Percentiles rank a stretch among this genome's conserved stretches.
These are phyloP conservation scores for Pichia manshurica DNA, from an alignment of 805 yeast genomes.

Conservation along the genomic window DNA sequence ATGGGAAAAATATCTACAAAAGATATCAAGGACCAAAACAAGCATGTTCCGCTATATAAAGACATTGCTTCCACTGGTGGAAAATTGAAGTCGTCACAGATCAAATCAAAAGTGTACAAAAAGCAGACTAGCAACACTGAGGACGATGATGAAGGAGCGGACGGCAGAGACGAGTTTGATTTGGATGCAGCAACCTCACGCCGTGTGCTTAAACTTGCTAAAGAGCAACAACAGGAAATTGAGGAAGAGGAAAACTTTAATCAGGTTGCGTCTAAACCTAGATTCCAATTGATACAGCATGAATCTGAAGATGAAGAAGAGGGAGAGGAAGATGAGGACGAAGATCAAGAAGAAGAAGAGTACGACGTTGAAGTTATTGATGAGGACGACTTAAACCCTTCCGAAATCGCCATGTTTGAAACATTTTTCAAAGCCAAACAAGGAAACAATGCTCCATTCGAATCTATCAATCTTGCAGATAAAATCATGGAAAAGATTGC, in stretches of 20 bases:
- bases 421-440: constrained; percentile 48
- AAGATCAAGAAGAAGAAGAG: constrained; percentile 32
- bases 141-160: constrained; percentile 36
- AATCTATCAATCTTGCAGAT: constrained; percentile 75
- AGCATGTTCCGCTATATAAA: constrained; percentile 76
- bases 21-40: constrained; percentile 48
- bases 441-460: constrained; percentile 25
- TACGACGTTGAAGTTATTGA: constrained; percentile 41
- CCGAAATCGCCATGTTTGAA: constrained; percentile 80
- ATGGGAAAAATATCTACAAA: constrained; percentile 66
- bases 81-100: constrained; percentile 42
- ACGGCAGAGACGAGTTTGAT: constrained; percentile 52
- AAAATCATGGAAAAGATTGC: constrained; percentile 86
- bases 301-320: constrained; percentile 32
- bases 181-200: constrained; percentile 80
- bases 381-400: constrained; percentile 62
- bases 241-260: constrained; percentile 54
- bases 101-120: constrained; percentile 15
- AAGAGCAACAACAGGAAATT: constrained; percentile 87
- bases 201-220: constrained; percentile 82
- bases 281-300: constrained; percentile 29
- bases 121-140: constrained; percentile 12
- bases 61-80: constrained; percentile 77
- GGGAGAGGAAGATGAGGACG: constrained; percentile 19
- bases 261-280: constrained; percentile 22